Evolutionary conservation across 2,329 filamentous ascomycete genomes (phyloP), one percentile per base, ranked within the genome.

Genomic region (Ascochyta viciae-villosae): DNA sequence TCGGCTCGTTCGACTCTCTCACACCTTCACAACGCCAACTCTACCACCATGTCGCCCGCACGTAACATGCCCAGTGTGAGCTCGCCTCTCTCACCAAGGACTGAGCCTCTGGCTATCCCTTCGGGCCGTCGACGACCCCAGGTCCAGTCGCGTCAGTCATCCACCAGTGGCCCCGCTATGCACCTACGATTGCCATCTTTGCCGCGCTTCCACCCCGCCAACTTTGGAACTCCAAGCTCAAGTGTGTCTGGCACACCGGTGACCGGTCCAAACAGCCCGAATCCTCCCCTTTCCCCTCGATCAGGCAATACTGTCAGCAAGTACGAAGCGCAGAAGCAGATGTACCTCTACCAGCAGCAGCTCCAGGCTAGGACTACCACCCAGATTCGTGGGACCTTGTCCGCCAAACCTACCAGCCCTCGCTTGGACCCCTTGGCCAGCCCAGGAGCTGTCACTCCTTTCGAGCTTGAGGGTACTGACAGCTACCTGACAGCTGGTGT

Each of bases 121-220:
- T 6, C 73, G 71, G 58, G 66, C 65, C 66, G 67, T 50, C 73
- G 72, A 45, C 73, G 71, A 33, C 67, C 71, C 39, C 58, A 66
- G 22, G 54, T 72, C 47, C 67, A 76, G 34, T 47, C 65, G 52
- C 74, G 70, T 44, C 73, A 74, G 42, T 72, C 73, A 13, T 74
- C 73, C 40, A 66, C 57, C 54, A 68, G 70, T 38, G 70, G 71
- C 45, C 73, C 71, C 27, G 65, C 72, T 44, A 70, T 66, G 26
- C 73, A 75, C 24, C 70, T 82, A 33, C 77, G 78, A 51, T 70
- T 83, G 13, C 79, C 80, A n/a, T 77, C 77, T 1, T 73, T 83
- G 37, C 81, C 81, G 40, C 77, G 80, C 54, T 83, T 82, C 73
- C 81, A 83, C 57, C 81, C 81, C 6, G 80, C 81, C 59, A 82